Evolutionary conservation across 768 basidiomycete genomes (phyloP), one percentile per base, ranked within the genome.

Genomic region (Kwoniella heveanensis): DNA sequence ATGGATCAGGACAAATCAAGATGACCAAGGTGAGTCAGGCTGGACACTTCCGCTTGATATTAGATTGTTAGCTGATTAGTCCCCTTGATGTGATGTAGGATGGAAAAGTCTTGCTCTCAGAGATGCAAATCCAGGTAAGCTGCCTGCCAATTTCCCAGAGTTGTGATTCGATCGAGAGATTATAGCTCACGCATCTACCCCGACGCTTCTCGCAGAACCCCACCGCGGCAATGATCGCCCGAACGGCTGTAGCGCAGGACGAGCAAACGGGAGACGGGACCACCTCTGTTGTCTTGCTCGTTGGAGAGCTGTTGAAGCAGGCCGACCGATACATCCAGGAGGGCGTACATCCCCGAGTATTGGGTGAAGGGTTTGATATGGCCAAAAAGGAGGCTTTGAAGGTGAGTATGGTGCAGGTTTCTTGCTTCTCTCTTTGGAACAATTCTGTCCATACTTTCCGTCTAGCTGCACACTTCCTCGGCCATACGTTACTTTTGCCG

Each of bases 261-360:
- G 94, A 94, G 21, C 94, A 98, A 80, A 92, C 97, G 50, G 96
- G 96, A 57, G 96, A 99, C 81, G 96, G 96, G 37, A 98, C 96
- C 1, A 99, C 96, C 1, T 93, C 88, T 70, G 95, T 98, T 2
- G 93, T 97, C 1, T 85, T 99, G 10, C 85, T 99, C 27, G 96
- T 98, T 50, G 96, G 92, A 66, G 93, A 94, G 81, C 83, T 98
- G 66, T 83, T 99, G 74, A 96, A 95, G 82, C 96, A 98, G 83
- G 91, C 95, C 57, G 93, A 97, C 86, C 88, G 96, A 57, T 98
- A 89, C 83, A 98, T 90, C 71, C 92, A 90, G 48, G 96, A 99
- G 82, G 96, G 96, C 64, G 95, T 98, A 9, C 96, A 99, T 80
- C 96, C 96, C 13, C 90, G 93, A 62, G 90, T 99, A 25, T 88